Evolutionary conservation across 768 basidiomycete genomes (phyloP).

Genomic region (Collybiopsis confluens): DNA sequence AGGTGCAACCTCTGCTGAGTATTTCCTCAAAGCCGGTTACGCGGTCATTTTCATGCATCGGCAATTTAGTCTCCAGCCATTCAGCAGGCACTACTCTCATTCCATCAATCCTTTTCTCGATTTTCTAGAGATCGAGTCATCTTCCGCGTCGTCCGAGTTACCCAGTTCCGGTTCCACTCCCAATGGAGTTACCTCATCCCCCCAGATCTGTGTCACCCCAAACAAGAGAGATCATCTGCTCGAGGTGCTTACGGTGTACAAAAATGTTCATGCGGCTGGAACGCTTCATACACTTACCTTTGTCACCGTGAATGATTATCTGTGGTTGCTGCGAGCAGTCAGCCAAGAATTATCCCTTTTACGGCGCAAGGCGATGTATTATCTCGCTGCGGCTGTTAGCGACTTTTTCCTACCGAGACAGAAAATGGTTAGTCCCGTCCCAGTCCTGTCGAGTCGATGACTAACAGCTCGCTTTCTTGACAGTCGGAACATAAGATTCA

Average conservation of each 20-base stretch:
- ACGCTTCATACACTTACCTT: slow-evolving; percentile 84
- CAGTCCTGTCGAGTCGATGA: neutral
- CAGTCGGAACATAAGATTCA: slow-evolving; percentile 99
- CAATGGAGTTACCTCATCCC: slow-evolving; percentile 15
- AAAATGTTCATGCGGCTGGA: slow-evolving; percentile 68
- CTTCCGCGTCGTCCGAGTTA: neutral
- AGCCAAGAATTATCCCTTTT: slow-evolving; percentile 72
- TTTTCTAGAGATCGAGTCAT: slow-evolving; percentile 69
- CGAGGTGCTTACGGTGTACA: slow-evolving; percentile 73
- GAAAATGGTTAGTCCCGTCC: slow-evolving; percentile 61
- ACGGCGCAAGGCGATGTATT: slow-evolving; percentile 80
- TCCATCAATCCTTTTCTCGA: slow-evolving; percentile 98
- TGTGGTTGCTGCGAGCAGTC: slow-evolving; percentile 84
- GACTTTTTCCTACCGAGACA: slow-evolving; percentile 96
- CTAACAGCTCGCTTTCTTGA: neutral
- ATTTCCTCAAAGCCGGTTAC: slow-evolving; percentile 91
- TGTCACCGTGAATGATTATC: slow-evolving; percentile 93
- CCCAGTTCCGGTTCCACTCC: slow-evolving; percentile 74
- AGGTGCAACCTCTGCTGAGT: slow-evolving; percentile 96
- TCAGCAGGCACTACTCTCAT: slow-evolving; percentile 96
- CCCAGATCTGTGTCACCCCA: slow-evolving; percentile 62
- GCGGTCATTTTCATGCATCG: slow-evolving; percentile 99
- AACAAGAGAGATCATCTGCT: slow-evolving; percentile 64
- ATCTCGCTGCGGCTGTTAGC: slow-evolving; percentile 95
- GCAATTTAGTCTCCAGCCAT: slow-evolving; percentile 96